Percentiles rank a stretch among this genome's conserved stretches.
phyloP scores from a whole-genome alignment of 2,329 filamentous ascomycete species.

The Scortechinia acanthostroma region DNA sequence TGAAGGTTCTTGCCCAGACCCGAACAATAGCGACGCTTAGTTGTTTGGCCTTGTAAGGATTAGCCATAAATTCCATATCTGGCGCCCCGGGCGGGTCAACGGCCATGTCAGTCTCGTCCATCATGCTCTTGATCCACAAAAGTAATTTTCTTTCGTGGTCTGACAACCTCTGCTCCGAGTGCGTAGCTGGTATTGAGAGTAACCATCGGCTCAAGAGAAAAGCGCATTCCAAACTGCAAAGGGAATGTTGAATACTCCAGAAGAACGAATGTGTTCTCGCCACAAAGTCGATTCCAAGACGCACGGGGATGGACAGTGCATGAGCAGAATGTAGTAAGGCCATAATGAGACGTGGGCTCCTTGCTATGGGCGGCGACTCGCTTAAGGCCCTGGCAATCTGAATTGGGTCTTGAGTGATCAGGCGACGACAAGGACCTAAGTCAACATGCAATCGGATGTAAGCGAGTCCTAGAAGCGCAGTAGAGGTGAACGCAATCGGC shows the following conservation, averaged over 20 bases:
- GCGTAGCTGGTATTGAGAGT: slow-evolving; percentile 8
- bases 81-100: slow-evolving; percentile 5
- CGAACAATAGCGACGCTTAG: slow-evolving; percentile 11
- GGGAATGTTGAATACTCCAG: slow-evolving; percentile 45
- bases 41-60: slow-evolving; percentile 8
- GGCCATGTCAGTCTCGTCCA: slow-evolving; percentile 13
- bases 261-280: slow-evolving; percentile 42
- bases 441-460: slow-evolving; percentile 37
- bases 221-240: slow-evolving; percentile 43
- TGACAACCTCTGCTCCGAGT: slow-evolving; percentile 7
- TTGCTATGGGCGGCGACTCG: slow-evolving; percentile 28
- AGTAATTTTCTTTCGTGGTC: slow-evolving; percentile 12
- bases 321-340: slow-evolving; percentile 43
- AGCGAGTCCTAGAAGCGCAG: slow-evolving; percentile 32
- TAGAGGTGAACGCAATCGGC: slow-evolving; percentile 41
- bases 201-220: slow-evolving; percentile 34
- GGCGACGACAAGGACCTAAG: slow-evolving; percentile 31
- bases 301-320: slow-evolving; percentile 41
- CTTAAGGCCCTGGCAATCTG: slow-evolving; percentile 34
- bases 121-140: slow-evolving; percentile 9
- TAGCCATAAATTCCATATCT: slow-evolving; percentile 7
- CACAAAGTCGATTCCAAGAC: slow-evolving; percentile 42
- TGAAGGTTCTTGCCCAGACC: slow-evolving; percentile 18
- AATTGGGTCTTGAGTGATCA: slow-evolving; percentile 33
- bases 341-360: slow-evolving; percentile 34